phyloP scores from a whole-genome alignment of 2,329 filamentous ascomycete species.

The Fusarium marasasianum region DNA sequence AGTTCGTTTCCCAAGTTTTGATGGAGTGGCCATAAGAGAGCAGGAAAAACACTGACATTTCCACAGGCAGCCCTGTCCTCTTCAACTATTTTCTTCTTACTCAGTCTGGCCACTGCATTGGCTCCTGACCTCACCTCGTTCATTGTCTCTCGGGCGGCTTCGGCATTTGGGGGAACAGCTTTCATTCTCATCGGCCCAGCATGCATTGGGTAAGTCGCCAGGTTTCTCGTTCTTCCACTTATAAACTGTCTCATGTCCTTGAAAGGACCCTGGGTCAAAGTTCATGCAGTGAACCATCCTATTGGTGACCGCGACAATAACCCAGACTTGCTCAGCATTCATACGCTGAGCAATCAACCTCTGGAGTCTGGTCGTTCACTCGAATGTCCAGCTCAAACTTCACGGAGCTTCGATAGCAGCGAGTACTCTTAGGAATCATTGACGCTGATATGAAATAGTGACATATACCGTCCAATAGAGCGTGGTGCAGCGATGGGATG shows the following conservation, averaged over 20 bases:
- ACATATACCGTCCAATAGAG: conserved; percentile 72
- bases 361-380: not conserved
- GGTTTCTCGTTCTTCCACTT: not conserved
- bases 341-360: not conserved
- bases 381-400: not conserved
- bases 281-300: not conserved
- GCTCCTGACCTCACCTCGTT: conserved; percentile 76
- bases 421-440: not conserved
- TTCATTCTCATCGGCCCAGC: conserved; percentile 78
- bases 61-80: conserved; percentile 59
- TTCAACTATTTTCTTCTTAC: conserved; percentile 70
- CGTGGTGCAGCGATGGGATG: conserved; percentile 78
- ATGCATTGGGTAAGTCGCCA: conserved; percentile 67
- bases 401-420: not conserved
- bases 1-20: not conserved
- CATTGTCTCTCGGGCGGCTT: conserved; percentile 78
- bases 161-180: conserved; percentile 78
- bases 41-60: not conserved
- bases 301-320: not conserved
- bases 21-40: too few relatives aligned
- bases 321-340: not conserved
- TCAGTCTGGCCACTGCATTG: conserved; percentile 77
- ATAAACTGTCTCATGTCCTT: not conserved
- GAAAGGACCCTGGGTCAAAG: not conserved
- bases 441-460: conserved; percentile 47